phyloP scores from a whole-genome alignment of 805 yeast genomes.

The Nakazawaea ambrosiae region DNA sequence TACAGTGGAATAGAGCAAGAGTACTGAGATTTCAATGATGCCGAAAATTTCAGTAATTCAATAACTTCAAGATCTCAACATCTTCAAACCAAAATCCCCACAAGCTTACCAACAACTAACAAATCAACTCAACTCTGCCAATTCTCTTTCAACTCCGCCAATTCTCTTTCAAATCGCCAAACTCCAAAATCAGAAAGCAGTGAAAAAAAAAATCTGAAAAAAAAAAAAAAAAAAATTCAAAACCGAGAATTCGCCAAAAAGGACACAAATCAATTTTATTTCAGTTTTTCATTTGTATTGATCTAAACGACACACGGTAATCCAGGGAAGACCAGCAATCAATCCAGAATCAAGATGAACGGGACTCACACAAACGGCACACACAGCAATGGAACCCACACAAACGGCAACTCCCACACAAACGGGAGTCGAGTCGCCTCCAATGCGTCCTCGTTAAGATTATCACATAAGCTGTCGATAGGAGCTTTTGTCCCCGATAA shows the following conservation, averaged over 20 bases:
- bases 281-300: too few species aligned
- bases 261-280: not conserved
- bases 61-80: too few species aligned
- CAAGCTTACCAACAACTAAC: too few species aligned
- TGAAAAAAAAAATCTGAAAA: not conserved
- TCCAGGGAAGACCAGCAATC: too few species aligned
- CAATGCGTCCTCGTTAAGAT: not conserved
- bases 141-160: not conserved
- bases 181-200: not conserved
- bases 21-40: too few species aligned
- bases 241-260: not conserved
- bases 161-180: too few species aligned
- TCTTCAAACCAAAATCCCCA: too few species aligned
- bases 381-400: not conserved
- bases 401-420: not conserved
- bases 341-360: too few species aligned
- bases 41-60: too few species aligned
- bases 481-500: constrained; percentile 9
- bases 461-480: not conserved
- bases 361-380: too few species aligned
- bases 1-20: too few species aligned
- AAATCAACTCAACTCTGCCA: not conserved
- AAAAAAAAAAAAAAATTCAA: not conserved
- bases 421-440: not conserved
- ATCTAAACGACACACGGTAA: too few species aligned